Percentiles rank a stretch among this genome's conserved stretches.
Evolutionary conservation across 129 eudicot species (phyloP).

Genomic region (Arctium lappa): DNA sequence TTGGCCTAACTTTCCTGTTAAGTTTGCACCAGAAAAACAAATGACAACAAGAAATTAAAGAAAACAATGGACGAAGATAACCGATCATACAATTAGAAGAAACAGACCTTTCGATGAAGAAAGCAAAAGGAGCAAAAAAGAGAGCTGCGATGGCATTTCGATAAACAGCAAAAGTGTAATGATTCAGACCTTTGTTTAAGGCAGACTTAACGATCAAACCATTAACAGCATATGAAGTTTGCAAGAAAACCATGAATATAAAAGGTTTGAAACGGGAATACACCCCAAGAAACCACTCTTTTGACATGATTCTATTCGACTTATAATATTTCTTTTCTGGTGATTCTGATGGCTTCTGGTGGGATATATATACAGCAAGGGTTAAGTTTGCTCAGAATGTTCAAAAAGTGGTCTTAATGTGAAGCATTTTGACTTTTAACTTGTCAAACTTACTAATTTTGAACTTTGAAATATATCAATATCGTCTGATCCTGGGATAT

Average conservation of each 20-base stretch:
- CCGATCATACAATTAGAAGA: neutral
- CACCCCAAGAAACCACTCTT: conserved; percentile 16
- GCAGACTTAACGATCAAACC: conserved; percentile 29
- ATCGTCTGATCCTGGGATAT: neutral
- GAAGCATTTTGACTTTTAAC: neutral
- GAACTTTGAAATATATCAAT: neutral
- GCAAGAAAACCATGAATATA: conserved; percentile 24
- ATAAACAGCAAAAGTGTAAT: conserved; percentile 27
- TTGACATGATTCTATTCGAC: conserved; percentile 21
- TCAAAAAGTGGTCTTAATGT: neutral
- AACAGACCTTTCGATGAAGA: conserved; percentile 29
- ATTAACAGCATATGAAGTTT: conserved; percentile 26
- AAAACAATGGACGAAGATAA: neutral
- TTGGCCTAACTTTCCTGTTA: conserved; percentile 53
- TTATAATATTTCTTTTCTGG: neutral
- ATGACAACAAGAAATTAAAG: neutral
- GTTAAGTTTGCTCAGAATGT: neutral
- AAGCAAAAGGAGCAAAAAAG: conserved; percentile 26
- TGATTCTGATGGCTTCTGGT: conserved; percentile 1
- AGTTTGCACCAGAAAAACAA: neutral
- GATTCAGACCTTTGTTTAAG: conserved; percentile 36
- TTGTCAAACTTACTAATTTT: neutral
- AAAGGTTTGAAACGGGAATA: conserved; percentile 20
- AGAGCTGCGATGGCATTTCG: conserved; percentile 29
- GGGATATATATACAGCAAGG: conserved; percentile 12